Percentiles rank a stretch among this genome's conserved stretches.
These are phyloP conservation scores for Cruciata laevipes DNA, from an alignment of 257 asterid species.

Conservation along the genomic window DNA sequence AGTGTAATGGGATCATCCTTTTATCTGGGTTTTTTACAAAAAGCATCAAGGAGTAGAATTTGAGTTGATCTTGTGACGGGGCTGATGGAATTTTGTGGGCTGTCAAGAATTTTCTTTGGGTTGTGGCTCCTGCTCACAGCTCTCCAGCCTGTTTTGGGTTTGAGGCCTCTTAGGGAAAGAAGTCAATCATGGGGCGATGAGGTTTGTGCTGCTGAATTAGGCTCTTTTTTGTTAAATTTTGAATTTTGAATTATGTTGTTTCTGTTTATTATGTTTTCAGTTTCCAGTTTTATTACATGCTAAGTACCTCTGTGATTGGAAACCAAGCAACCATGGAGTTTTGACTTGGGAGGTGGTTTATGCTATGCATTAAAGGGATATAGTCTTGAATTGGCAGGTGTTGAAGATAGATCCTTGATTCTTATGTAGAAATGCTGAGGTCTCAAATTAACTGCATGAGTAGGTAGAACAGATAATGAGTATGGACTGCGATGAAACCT, in stretches of 20 bases:
- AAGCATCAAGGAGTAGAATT: slow-evolving; percentile 34
- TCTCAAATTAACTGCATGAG: not conserved
- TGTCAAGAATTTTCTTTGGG: slow-evolving; percentile 36
- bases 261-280: not conserved
- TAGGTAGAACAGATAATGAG: not conserved
- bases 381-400: slow-evolving; percentile 4
- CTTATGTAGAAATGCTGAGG: not conserved
- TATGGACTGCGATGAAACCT: not conserved
- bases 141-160: slow-evolving; percentile 45
- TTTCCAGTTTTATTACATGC: not conserved
- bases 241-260: slow-evolving; percentile 3
- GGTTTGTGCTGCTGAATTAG: slow-evolving; percentile 41
- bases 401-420: not conserved
- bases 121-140: slow-evolving; percentile 38
- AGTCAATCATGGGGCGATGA: slow-evolving; percentile 90
- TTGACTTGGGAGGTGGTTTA: not conserved
- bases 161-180: slow-evolving; percentile 85
- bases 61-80: slow-evolving; percentile 52
- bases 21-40: slow-evolving; percentile 23
- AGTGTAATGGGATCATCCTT: slow-evolving; percentile 36
- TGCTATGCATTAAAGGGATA: not conserved
- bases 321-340: not conserved
- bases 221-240: slow-evolving; percentile 2
- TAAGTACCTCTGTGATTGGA: not conserved
- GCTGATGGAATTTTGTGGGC: slow-evolving; percentile 25